Base-by-base conservation (phyloP, 2,329 filamentous ascomycete species). In the Neofusicoccum laricinum region DNA sequence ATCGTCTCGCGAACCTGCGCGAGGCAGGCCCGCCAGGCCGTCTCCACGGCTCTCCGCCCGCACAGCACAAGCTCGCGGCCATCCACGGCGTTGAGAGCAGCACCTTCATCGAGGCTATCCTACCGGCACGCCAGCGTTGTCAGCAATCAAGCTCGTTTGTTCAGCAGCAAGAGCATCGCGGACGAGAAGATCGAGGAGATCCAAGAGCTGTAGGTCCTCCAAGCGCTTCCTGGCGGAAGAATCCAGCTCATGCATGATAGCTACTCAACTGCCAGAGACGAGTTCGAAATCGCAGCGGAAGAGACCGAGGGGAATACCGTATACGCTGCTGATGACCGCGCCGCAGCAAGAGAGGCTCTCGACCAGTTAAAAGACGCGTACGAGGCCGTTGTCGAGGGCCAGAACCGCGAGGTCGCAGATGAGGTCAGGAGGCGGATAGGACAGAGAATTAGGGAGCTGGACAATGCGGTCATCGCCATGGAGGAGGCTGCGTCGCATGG, bases 301-400 rank as follows among this genome's bases (percentile, higher is more conserved):
- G 81, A 83, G 69, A 83, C 80, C 17, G 77, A 81, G 67, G 84
- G 83, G 73, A 80, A 81, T 64, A 83, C 82, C 11, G 80, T 84
- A 36, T 86, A 86, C 71, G 84, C 84, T 1, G 77, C 80, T 17
- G 83, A 83, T 30, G 84, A 86, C 66, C 75, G 84, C 4, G 80
- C 78, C 17, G 83, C 83, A 25, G 83, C 84, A 36, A 70, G 80
- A 11, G 82, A 84, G 70, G 84, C 84, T 67, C 68, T 86, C 63
- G 78, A 78, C 45, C 78, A 76, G 66, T 74, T 86, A 62, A 75
- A 84, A 66, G 76, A 78, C 57, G 81, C 77, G 11, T 86, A 82
- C 65, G 73, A 75, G 40, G 72, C 71, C 17, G 76, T 80, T 1
- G 67, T 84, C 4, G 76, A 78, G 34, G 78, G 79, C 6, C 66